These are phyloP conservation scores for Calocybe gangraenosa DNA, from an alignment of 768 basidiomycete species.

Conservation along the genomic window DNA sequence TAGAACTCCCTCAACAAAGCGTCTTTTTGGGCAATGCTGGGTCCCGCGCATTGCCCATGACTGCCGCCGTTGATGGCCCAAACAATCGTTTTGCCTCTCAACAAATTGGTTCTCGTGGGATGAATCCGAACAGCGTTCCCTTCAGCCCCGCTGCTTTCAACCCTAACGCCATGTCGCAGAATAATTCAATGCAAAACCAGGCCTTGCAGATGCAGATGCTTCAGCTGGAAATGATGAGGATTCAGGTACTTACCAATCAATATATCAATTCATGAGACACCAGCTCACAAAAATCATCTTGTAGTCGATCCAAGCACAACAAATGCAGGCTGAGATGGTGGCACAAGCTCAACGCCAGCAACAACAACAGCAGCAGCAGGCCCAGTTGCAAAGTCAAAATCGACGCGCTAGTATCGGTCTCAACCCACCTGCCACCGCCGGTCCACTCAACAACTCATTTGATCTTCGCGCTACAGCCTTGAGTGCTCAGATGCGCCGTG, in stretches of 20 bases:
- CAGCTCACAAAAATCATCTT: constrained; percentile 6
- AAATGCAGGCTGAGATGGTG: constrained; percentile 68
- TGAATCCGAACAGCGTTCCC: constrained; percentile 51
- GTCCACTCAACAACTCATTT: constrained; percentile 59
- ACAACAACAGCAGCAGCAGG: constrained; percentile 39
- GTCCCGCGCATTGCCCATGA: constrained; percentile 52
- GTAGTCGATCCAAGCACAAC: constrained; percentile 72
- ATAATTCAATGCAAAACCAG: constrained; percentile 48
- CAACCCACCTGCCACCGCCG: constrained; percentile 69
- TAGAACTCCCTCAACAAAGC: constrained; percentile 51
- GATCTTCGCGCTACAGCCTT: constrained; percentile 56
- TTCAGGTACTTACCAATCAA: constrained; percentile 55
- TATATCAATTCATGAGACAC: constrained; percentile 1
- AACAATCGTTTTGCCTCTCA: constrained; percentile 58
- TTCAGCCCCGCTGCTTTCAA: constrained; percentile 50
- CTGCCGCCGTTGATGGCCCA: constrained; percentile 67
- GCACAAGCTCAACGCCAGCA: constrained; percentile 56
- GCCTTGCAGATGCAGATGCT: constrained; percentile 81
- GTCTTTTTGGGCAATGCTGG: constrained; percentile 40
- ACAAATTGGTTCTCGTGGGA: constrained; percentile 50
- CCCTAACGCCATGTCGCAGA: constrained; percentile 40
- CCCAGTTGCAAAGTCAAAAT: constrained; percentile 35
- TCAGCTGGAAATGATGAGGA: constrained; percentile 76
- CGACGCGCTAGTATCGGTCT: constrained; percentile 45
- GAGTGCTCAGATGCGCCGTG: constrained; percentile 60